Evolutionary conservation across 2,329 filamentous ascomycete genomes (phyloP).

Genomic region (Macrophomina tecta): DNA sequence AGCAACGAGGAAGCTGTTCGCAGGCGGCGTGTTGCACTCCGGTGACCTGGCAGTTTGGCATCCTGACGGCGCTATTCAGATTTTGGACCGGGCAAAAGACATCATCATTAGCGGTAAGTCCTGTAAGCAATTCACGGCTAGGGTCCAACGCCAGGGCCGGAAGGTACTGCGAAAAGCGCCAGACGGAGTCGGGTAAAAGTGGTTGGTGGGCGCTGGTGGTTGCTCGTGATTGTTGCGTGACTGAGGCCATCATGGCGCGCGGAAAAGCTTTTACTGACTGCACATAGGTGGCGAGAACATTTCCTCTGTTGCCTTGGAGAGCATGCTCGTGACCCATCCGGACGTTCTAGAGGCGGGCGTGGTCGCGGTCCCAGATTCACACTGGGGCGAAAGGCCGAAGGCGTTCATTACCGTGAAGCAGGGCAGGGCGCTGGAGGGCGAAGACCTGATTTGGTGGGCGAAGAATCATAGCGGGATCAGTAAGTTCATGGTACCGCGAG

Average conservation of each 20-base stretch:
- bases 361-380: conserved; percentile 82
- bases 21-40: conserved; percentile 83
- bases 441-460: conserved; percentile 85
- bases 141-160: no score
- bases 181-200: no score
- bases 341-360: conserved; percentile 91
- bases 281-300: conserved; percentile 91
- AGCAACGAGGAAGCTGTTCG: conserved; percentile 85
- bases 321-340: conserved; percentile 86
- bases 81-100: conserved; percentile 92
- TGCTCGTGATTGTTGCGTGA: neutral
- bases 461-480: conserved; percentile 80
- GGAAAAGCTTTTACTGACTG: conserved; percentile 9
- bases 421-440: conserved; percentile 64
- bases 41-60: conserved; percentile 95
- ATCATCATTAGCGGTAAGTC: conserved; percentile 90
- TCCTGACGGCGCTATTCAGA: conserved; percentile 87
- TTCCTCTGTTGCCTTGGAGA: conserved; percentile 88
- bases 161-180: no score
- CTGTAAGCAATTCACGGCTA: neutral
- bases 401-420: conserved; percentile 84
- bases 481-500: conserved; percentile 82
- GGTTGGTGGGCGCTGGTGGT: no score
- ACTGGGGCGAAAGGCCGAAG: conserved; percentile 97
- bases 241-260: neutral